A percentile compares a stretch with the other conserved stretches of the same genome.
These are phyloP conservation scores for Tribonema minus DNA, from an alignment of 108 stramenopile genomes.

Conservation along the genomic window DNA sequence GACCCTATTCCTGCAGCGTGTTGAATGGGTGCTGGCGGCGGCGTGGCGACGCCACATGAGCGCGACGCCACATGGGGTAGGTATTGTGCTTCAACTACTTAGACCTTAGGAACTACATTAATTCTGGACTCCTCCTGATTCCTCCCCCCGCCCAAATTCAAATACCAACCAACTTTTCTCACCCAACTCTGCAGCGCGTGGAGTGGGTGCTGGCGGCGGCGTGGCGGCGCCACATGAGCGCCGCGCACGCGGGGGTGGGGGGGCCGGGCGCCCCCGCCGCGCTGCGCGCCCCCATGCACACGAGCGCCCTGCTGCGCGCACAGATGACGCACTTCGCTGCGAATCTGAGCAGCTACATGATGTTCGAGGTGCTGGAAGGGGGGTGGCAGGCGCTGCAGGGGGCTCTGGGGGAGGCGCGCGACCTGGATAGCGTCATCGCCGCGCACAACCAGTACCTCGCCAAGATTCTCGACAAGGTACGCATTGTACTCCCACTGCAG, in stretches of 20 bases:
- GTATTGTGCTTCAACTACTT: too few relatives aligned
- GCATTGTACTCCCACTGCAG: background rate
- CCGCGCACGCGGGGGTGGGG: constrained; percentile 73
- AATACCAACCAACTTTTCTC: too few relatives aligned
- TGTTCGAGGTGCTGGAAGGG: constrained; percentile 97
- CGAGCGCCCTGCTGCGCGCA: constrained; percentile 79
- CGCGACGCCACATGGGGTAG: too few relatives aligned
- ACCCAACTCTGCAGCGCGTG: too few relatives aligned
- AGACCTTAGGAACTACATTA: too few relatives aligned
- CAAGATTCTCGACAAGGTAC: constrained; percentile 56
- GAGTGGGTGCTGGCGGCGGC: constrained; percentile 85
- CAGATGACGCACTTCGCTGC: constrained; percentile 90
- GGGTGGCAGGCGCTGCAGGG: constrained; percentile 73
- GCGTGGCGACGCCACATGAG: too few relatives aligned
- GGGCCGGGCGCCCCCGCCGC: too few relatives aligned
- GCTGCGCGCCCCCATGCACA: too few relatives aligned
- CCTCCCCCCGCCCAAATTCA: too few relatives aligned
- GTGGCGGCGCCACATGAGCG: constrained; percentile 82
- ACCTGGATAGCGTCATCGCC: constrained; percentile 79
- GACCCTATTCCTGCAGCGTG: too few relatives aligned
- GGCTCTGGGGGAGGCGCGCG: constrained; percentile 64
- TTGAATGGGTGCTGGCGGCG: too few relatives aligned
- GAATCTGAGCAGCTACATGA: constrained; percentile 87
- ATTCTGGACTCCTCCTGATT: too few relatives aligned
- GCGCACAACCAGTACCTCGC: constrained; percentile 84